phyloP scores from a whole-genome alignment of 441 rosid genomes.

The Theobroma grandiflorum region DNA sequence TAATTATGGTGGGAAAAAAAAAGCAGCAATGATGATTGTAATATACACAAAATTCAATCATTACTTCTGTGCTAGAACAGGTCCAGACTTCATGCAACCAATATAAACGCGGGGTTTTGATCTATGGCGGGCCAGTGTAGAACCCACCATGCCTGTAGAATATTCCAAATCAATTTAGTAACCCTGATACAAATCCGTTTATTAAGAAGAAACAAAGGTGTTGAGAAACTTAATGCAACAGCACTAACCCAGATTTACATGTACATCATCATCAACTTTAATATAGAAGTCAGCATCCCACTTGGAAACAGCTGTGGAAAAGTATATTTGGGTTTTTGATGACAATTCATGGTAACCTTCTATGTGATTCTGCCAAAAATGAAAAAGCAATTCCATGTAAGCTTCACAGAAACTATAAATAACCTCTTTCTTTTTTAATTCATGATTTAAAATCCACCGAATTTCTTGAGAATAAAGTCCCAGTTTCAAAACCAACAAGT shows the following conservation, averaged over 20 bases:
- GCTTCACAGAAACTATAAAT: neutral
- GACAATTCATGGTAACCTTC: slow-evolving; percentile 92
- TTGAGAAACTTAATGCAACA: slow-evolving; percentile 17
- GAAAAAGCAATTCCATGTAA: neutral
- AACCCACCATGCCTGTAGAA: slow-evolving; percentile 81
- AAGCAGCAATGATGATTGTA: neutral
- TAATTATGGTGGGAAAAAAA: neutral
- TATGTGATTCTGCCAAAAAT: slow-evolving; percentile 73
- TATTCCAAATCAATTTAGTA: slow-evolving; percentile 25
- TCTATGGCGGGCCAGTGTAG: slow-evolving; percentile 88
- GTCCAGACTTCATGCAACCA: slow-evolving; percentile 98
- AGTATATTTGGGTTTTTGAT: slow-evolving; percentile 83
- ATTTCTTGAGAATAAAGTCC: slow-evolving; percentile 2
- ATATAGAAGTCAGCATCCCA: slow-evolving; percentile 98
- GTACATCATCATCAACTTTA: slow-evolving; percentile 95
- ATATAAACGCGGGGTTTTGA: slow-evolving; percentile 82
- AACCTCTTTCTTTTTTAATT: neutral
- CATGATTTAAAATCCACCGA: neutral
- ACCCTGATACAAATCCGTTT: neutral
- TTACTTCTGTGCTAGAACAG: slow-evolving; percentile 88
- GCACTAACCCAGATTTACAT: slow-evolving; percentile 85
- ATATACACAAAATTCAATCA: slow-evolving; percentile 29
- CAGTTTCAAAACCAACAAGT: slow-evolving; percentile 1
- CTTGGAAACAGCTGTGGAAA: slow-evolving; percentile 77
- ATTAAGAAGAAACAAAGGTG: neutral